Conservation (phyloP, 257 asterid species). For the Fraxinus anomala region DNA sequence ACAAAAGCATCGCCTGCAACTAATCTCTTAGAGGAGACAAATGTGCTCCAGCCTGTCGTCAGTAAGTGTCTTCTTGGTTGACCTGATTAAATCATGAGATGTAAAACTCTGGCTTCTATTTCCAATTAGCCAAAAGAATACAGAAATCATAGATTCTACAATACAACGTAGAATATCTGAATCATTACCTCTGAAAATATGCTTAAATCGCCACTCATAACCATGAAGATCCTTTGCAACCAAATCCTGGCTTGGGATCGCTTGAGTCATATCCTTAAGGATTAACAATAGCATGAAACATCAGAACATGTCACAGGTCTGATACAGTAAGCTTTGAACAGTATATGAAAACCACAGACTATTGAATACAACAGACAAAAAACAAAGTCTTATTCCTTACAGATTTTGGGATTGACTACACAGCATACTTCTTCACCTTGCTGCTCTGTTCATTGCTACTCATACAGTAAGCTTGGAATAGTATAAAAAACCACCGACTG, state of each 20-base stretch:
- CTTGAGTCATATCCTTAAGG: conserved; percentile 74
- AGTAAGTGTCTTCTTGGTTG: conserved; percentile 84
- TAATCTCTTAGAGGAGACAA: conserved; percentile 78
- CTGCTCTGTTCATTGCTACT: background rate
- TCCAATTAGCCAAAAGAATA: conserved; percentile 3
- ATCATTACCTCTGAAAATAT: conserved; percentile 75
- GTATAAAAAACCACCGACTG: background rate
- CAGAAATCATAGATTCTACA: conserved; percentile 6
- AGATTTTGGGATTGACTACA: background rate
- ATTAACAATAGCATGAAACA: conserved; percentile 21
- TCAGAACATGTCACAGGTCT: background rate
- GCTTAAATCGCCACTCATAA: conserved; percentile 90
- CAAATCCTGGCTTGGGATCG: conserved; percentile 82
- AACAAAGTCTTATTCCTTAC: background rate
- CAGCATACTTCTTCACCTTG: background rate
- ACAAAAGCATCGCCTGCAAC: conserved; percentile 66
- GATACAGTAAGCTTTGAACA: background rate
- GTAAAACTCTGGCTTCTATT: background rate
- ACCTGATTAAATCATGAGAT: conserved; percentile 44
- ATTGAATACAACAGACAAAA: background rate
- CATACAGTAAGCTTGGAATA: background rate
- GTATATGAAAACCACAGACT: background rate
- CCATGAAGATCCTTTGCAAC: conserved; percentile 82
- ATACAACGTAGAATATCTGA: background rate
- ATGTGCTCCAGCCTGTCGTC: conserved; percentile 87